Evolutionary conservation across 176 grass and related monocot genomes (phyloP).

Genomic region (Carex pumila): DNA sequence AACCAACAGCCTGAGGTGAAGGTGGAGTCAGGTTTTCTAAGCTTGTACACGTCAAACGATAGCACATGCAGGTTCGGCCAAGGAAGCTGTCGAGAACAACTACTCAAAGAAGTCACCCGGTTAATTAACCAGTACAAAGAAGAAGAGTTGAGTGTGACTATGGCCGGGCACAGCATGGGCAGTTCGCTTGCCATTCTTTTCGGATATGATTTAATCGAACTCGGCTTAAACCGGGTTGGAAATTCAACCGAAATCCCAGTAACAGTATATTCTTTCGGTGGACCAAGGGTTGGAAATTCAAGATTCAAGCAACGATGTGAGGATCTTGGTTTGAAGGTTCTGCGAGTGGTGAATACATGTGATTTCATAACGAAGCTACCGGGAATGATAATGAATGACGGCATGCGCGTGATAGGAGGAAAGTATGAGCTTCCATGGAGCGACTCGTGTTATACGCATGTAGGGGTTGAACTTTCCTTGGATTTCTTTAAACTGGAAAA

Average conservation of each 20-base stretch:
- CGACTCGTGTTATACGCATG: slow-evolving; percentile 56
- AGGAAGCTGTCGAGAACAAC: slow-evolving; percentile 81
- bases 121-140: slow-evolving; percentile 24
- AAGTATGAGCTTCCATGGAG: slow-evolving; percentile 29
- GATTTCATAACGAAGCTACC: slow-evolving; percentile 76
- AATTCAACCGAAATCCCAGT: slow-evolving; percentile 35
- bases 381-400: slow-evolving; percentile 70
- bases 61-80: slow-evolving; percentile 50
- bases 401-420: slow-evolving; percentile 10
- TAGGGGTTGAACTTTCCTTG: slow-evolving; percentile 67
- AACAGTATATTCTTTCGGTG: slow-evolving; percentile 84
- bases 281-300: slow-evolving; percentile 64
- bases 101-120: slow-evolving; percentile 58
- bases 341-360: slow-evolving; percentile 58
- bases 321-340: slow-evolving; percentile 70
- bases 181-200: slow-evolving; percentile 55
- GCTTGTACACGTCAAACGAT: slow-evolving; percentile 81
- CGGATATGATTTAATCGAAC: slow-evolving; percentile 68
- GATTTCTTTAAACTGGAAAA: slow-evolving; percentile 51
- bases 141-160: slow-evolving; percentile 56
- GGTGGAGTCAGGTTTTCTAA: slow-evolving; percentile 83
- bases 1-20: slow-evolving; percentile 48
- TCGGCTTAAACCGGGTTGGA: slow-evolving; percentile 48
- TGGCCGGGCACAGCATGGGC: slow-evolving; percentile 93
- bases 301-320: slow-evolving; percentile 72